Evolutionary conservation across 73 alveolate genomes (phyloP), one percentile per base, ranked within the genome.

Genomic region (Blepharisma stoltei): DNA sequence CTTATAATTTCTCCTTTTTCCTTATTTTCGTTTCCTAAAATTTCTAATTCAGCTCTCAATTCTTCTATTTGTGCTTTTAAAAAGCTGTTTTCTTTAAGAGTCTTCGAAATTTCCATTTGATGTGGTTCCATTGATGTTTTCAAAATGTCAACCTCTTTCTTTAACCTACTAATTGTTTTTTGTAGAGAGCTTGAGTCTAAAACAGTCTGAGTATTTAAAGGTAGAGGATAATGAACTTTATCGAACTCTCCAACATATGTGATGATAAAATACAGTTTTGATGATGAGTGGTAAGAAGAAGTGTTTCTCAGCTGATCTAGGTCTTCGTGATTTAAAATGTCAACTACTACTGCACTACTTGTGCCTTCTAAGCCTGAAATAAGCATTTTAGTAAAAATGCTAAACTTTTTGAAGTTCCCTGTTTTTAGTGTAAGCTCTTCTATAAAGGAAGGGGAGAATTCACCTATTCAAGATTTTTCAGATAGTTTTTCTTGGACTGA

Each of bases 361-460:
- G 68, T 18, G 52, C 77, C 66, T 48, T 77, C 79, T 21, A 90
- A 55, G 48, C 92, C 97, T 6, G 77, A 20, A 3, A 88, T 65
- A 41, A 90, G 71, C 95, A 88, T 88, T 71, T 85, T 71, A 6
- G 85, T 66, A 60, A 87, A 90, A 3, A 77, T 81, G 3, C 67
- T 21, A 48, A 80, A 90, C 38, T 89, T 90, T 71, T 81, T 84
- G 48, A 84, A 85, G 47, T 71, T 55, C 25, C 94, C 93, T 8
- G 97, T 83, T 76, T 90, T 90, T 49, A 80, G 48, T 6, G 97
- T 82, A 14, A 90, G 80, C 6, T 90, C 97, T 77, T 90, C 91
- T n/a, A 88, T 77, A 50, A 85, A 71, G 37, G 71, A 68, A 6
- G 86, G 68, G 6, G 84, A 7, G 46, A 84, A 88, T 43, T 80